Percentiles rank a stretch among this genome's conserved stretches.
Evolutionary conservation across 768 basidiomycete genomes (phyloP).

Genomic region (Boletus bicolor): DNA sequence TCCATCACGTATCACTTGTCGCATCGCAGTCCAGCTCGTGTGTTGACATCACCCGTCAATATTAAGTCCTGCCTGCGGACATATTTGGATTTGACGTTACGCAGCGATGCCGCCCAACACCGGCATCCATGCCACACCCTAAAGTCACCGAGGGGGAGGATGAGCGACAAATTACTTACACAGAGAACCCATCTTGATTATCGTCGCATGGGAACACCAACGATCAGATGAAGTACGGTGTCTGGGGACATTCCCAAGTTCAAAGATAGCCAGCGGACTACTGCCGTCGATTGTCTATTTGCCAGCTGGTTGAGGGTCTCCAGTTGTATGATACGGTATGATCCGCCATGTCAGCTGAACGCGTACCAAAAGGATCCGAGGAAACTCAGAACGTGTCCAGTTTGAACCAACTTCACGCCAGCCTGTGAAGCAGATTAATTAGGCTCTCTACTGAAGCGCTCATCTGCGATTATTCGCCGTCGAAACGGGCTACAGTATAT

Average conservation of each 20-base stretch:
- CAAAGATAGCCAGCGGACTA: not conserved
- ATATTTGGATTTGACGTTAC: not conserved
- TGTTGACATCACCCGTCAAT: not conserved
- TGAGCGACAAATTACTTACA: not conserved
- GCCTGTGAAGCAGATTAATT: not conserved
- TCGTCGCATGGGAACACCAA: not conserved
- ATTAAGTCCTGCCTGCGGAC: not conserved
- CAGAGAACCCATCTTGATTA: not conserved
- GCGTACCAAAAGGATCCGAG: not conserved
- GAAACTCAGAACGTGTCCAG: not conserved
- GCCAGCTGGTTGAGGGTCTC: not conserved
- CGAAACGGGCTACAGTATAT: no score
- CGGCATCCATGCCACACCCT: not conserved
- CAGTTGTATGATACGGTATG: not conserved
- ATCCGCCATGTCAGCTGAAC: not conserved
- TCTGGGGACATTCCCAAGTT: constrained; percentile 1
- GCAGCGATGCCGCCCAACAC: not conserved
- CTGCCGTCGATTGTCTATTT: not conserved
- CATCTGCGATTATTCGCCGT: not conserved
- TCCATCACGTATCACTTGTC: not conserved
- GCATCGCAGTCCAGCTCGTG: not conserved
- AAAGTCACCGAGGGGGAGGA: not conserved
- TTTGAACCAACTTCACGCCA: not conserved
- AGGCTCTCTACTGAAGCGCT: not conserved
- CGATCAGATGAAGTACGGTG: constrained; percentile 3